These are phyloP conservation scores for Pseudopithomyces maydicus DNA, from an alignment of 2,329 filamentous ascomycete genomes.

Conservation along the genomic window DNA sequence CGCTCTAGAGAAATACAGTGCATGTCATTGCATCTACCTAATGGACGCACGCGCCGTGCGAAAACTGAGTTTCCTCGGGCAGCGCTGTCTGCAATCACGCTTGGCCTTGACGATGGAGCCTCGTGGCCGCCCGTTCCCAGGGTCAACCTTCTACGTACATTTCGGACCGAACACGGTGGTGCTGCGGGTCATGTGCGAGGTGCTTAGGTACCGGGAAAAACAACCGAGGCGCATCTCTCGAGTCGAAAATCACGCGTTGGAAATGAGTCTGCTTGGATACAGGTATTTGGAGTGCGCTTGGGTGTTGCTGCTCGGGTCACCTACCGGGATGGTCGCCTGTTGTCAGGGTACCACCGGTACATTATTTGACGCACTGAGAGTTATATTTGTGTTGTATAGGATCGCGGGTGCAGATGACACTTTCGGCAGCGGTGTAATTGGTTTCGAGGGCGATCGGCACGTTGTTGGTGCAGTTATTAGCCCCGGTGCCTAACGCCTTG, in stretches of 20 bases:
- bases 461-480: neutral
- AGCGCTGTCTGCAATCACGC: too few relatives aligned
- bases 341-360: too few relatives aligned
- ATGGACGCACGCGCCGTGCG: too few relatives aligned
- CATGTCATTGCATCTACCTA: neutral
- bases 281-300: neutral
- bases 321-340: neutral
- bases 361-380: neutral
- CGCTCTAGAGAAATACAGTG: too few relatives aligned
- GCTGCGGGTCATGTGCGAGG: neutral
- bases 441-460: neutral
- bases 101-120: too few relatives aligned
- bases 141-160: neutral
- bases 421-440: neutral
- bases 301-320: neutral
- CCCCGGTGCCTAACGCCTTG: neutral
- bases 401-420: slow-evolving; percentile 3
- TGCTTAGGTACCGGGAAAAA: neutral
- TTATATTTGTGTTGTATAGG: neutral
- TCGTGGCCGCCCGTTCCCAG: neutral
- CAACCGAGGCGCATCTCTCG: neutral
- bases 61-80: too few relatives aligned
- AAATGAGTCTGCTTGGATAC: neutral
- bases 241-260: neutral
- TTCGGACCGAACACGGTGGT: neutral